Base-by-base conservation (phyloP, 2,329 filamentous ascomycete species). In the Blastomyces emzantsi region DNA sequence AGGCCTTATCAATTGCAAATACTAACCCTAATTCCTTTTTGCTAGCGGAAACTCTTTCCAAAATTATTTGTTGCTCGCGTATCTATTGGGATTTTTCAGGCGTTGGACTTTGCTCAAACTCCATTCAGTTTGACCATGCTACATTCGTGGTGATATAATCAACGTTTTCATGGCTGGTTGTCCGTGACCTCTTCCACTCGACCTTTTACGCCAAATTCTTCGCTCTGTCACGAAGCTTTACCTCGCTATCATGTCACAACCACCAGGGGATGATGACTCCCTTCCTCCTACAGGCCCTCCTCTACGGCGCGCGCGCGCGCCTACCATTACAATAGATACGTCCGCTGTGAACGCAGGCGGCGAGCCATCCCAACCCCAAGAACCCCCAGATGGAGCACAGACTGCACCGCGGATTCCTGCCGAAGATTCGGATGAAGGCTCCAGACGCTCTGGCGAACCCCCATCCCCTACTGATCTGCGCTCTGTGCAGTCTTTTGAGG, bases 291-390 rank as follows among this genome's bases (percentile, higher is more conserved):
- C 72, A 11, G 49, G 49, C 22, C 69, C 68, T n/a, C 76, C 75
- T 60, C 67, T 75, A 62, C 74, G 76, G 63, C 73, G 78, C 64
- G 75, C 75, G 67, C 73, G 79, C 63, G 79, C 80, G 7, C 82
- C 82, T 28, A 83, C 82, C 13, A 84, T 84, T 61, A 83, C 81
- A 39, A 83, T 84, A 66, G 81, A 84, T 70, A 83, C 82, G 28
- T 82, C 82, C 64, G 80, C 81, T 62, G 80, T 82, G 67, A 80
- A 74, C 72, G 73, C 73, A 52, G 67, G 73, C 61, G 68, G 73
- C 8, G 74, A 76, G 64, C 68, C 72, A 17, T 69, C 70, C 61
- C 70, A 71, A 63, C 69, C 74, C 61, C 74, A 73, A 67, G 66
- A 73, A 59, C 67, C 74, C 39, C 72, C 75, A 61, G 75, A 72